Percentiles rank a stretch among this genome's conserved stretches.
Evolutionary conservation across 106 monocot species (phyloP).

Genomic region (Phalaenopsis equestris): DNA sequence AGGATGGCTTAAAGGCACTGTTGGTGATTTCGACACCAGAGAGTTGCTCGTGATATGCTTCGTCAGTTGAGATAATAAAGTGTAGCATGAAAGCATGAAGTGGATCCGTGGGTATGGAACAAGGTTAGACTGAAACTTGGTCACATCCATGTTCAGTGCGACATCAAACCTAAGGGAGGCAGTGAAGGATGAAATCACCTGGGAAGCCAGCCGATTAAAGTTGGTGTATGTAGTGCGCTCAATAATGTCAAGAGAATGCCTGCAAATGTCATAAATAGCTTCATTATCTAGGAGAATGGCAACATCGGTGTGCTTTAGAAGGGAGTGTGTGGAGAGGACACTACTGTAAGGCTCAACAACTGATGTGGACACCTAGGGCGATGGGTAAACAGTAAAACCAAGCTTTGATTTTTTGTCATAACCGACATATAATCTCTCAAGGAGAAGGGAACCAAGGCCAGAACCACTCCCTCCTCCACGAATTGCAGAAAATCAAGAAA

Average conservation of each 20-base stretch:
- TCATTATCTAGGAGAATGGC: slow-evolving; percentile 80
- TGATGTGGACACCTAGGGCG: slow-evolving; percentile 63
- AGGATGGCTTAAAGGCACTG: slow-evolving; percentile 16
- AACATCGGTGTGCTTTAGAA: slow-evolving; percentile 84
- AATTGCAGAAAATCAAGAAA: too few relatives aligned
- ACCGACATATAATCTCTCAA: too few relatives aligned
- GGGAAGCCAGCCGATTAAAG: slow-evolving; percentile 73
- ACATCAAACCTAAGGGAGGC: slow-evolving; percentile 88
- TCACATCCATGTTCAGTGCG: slow-evolving; percentile 80
- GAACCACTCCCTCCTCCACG: too few relatives aligned
- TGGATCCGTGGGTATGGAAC: slow-evolving; percentile 90
- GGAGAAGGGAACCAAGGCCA: too few relatives aligned
- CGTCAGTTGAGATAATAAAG: slow-evolving; percentile 19
- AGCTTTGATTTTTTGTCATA: too few relatives aligned
- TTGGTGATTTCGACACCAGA: slow-evolving; percentile 22
- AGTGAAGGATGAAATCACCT: slow-evolving; percentile 86
- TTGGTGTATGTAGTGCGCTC: slow-evolving; percentile 86
- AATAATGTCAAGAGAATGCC: slow-evolving; percentile 60
- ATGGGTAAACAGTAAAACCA: too few relatives aligned
- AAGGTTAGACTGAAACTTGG: slow-evolving; percentile 87
- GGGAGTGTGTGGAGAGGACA: slow-evolving; percentile 82
- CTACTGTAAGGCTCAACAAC: slow-evolving; percentile 91
- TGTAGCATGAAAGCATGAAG: slow-evolving; percentile 53
- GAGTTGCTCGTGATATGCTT: slow-evolving; percentile 26
- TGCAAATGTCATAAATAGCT: slow-evolving; percentile 79